Percentiles rank a stretch among this genome's conserved stretches.
phyloP scores from a whole-genome alignment of 164 flowering plant genomes.

The Magnolia changhungtana region DNA sequence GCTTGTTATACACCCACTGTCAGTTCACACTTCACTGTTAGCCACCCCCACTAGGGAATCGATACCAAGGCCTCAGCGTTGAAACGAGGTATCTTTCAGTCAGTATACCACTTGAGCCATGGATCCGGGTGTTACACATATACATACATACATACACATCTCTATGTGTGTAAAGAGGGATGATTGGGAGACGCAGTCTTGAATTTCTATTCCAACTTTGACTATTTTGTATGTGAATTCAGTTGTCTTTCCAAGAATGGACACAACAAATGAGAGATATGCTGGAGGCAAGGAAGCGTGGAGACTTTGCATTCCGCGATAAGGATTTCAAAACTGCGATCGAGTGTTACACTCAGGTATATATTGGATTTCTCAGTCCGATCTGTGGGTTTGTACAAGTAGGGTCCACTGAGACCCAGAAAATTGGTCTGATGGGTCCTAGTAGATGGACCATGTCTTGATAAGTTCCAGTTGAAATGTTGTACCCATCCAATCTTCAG shows the following conservation, averaged over 20 bases:
- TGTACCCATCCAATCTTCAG: too few relatives aligned
- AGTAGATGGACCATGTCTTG: too few relatives aligned
- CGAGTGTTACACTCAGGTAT: conserved; percentile 91
- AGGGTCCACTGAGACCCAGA: too few relatives aligned
- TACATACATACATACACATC: too few relatives aligned
- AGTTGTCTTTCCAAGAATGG: conserved; percentile 99
- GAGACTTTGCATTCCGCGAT: conserved; percentile 93
- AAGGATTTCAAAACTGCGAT: conserved; percentile 85
- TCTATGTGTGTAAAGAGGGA: neutral
- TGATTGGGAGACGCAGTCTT: neutral
- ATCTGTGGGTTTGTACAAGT: neutral
- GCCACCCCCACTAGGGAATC: too few relatives aligned
- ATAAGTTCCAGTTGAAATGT: too few relatives aligned
- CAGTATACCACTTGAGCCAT: too few relatives aligned
- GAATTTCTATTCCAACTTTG: neutral
- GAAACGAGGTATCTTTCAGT: too few relatives aligned
- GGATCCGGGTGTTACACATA: too few relatives aligned
- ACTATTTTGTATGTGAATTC: conserved; percentile 7
- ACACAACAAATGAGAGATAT: conserved; percentile 98
- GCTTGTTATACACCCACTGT: neutral
- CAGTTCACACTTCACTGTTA: too few relatives aligned
- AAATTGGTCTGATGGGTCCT: too few relatives aligned
- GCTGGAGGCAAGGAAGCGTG: conserved; percentile 96
- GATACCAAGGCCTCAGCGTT: too few relatives aligned
- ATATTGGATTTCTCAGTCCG: neutral